Conservation (phyloP, 768 basidiomycete genomes). For the Xanthoconium stramineum region DNA sequence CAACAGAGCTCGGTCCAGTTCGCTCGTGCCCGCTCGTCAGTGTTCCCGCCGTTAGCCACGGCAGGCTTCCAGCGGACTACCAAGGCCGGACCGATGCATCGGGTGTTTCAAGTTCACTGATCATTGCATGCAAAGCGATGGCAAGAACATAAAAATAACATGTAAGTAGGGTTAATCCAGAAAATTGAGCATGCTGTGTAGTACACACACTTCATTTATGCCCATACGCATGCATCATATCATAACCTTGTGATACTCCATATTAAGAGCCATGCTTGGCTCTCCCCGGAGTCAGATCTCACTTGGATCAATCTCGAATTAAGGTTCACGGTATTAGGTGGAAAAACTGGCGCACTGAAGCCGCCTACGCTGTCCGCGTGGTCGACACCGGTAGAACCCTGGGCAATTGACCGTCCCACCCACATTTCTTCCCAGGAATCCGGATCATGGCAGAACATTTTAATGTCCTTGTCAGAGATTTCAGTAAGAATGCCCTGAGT, state of each 20-base stretch:
- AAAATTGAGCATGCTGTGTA: too few relatives aligned
- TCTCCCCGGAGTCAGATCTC: not conserved
- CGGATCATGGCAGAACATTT: conserved; percentile 25
- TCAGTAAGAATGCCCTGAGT: conserved; percentile 5
- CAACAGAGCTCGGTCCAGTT: too few relatives aligned
- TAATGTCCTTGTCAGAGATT: conserved; percentile 1
- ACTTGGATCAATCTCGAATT: conserved; percentile 20
- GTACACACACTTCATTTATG: not conserved
- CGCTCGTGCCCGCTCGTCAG: too few relatives aligned
- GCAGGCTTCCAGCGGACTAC: too few relatives aligned
- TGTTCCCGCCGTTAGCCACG: too few relatives aligned
- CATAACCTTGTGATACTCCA: conserved; percentile 21
- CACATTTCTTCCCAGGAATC: conserved; percentile 29
- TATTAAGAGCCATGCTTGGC: conserved; percentile 5
- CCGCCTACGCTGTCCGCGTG: not conserved
- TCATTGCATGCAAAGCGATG: too few relatives aligned
- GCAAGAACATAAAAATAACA: too few relatives aligned
- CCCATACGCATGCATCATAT: not conserved
- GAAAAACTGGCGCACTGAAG: conserved; percentile 21
- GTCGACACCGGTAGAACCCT: not conserved
- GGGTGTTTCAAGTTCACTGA: too few relatives aligned
- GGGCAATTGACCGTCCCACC: conserved; percentile 7
- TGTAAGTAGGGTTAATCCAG: too few relatives aligned
- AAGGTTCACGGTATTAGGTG: conserved; percentile 31
- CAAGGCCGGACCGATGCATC: too few relatives aligned